phyloP scores from a whole-genome alignment of 805 yeast species.

The Jamesozyma lodderae region DNA sequence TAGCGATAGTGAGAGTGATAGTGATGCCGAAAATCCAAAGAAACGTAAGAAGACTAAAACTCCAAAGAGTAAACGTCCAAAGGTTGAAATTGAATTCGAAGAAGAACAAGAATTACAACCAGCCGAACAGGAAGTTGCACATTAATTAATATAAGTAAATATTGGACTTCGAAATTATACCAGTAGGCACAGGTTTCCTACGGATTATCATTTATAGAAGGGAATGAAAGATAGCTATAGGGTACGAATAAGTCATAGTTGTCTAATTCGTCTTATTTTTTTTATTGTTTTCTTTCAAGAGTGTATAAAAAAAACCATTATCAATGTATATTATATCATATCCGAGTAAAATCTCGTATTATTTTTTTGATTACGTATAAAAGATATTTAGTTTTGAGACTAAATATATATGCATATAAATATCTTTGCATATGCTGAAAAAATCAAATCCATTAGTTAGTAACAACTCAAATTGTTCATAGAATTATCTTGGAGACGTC shows the following conservation, averaged over 20 bases:
- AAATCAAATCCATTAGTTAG: background rate
- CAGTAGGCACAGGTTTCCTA: too few relatives aligned
- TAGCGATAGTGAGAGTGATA: constrained; percentile 33
- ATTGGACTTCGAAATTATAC: too few relatives aligned
- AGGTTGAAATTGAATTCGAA: constrained; percentile 79
- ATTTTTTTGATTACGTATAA: too few relatives aligned
- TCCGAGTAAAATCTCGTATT: background rate
- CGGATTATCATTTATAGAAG: too few relatives aligned
- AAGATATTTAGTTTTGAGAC: too few relatives aligned
- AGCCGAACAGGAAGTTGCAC: constrained; percentile 24
- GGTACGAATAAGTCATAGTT: too few relatives aligned
- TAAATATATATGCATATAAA: too few relatives aligned
- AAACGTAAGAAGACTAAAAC: constrained; percentile 32
- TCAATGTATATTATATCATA: background rate
- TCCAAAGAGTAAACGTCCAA: constrained; percentile 49
- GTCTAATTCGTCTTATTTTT: too few relatives aligned
- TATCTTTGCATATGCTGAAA: background rate
- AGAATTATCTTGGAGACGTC: constrained; percentile 31
- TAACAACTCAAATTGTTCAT: constrained; percentile 5
- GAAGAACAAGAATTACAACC: constrained; percentile 41
- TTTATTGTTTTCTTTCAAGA: background rate
- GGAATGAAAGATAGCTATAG: too few relatives aligned
- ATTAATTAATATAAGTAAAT: constrained; percentile 6
- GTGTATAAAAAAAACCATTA: background rate
- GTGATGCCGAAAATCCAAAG: constrained; percentile 32